Percentiles rank a stretch among this genome's conserved stretches.
These are phyloP conservation scores for Pyrus communis DNA, from an alignment of 306 rosid genomes.

Conservation along the genomic window DNA sequence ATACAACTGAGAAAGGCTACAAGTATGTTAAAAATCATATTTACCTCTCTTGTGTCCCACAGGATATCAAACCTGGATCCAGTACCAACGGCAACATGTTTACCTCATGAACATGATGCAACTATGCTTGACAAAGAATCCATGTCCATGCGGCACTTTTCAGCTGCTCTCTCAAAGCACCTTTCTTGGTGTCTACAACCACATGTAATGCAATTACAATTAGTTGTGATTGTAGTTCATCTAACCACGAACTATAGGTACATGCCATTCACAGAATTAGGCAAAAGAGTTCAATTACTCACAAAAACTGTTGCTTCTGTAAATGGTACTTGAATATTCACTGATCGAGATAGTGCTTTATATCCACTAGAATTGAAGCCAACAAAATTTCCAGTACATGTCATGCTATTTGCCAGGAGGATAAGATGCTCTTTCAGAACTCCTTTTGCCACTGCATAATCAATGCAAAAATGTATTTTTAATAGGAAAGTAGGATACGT, in stretches of 20 bases:
- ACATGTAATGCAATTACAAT: background rate
- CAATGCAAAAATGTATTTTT: background rate
- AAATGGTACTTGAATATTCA: constrained; percentile 81
- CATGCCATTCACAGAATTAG: constrained; percentile 7
- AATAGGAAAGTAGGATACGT: background rate
- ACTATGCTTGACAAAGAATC: constrained; percentile 79
- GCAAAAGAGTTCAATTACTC: constrained; percentile 26
- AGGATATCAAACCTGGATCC: constrained; percentile 82
- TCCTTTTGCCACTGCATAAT: constrained; percentile 83
- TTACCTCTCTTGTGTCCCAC: constrained; percentile 73
- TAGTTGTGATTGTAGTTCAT: constrained; percentile 10
- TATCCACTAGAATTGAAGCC: constrained; percentile 91
- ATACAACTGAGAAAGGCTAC: background rate
- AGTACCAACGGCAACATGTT: constrained; percentile 83
- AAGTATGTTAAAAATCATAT: background rate
- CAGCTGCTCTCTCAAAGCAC: constrained; percentile 91
- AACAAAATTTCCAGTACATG: constrained; percentile 76
- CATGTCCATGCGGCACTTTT: constrained; percentile 47
- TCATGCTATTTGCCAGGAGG: constrained; percentile 83
- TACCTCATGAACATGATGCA: constrained; percentile 97
- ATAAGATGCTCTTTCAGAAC: constrained; percentile 89
- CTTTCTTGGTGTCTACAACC: constrained; percentile 69
- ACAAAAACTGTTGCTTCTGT: constrained; percentile 93
- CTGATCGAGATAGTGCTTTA: constrained; percentile 61
- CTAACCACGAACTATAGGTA: background rate